A percentile compares a stretch with the other conserved stretches of the same genome.
Conservation (phyloP, 1,284 basidiomycete species). For the Serendipita sp. region DNA sequence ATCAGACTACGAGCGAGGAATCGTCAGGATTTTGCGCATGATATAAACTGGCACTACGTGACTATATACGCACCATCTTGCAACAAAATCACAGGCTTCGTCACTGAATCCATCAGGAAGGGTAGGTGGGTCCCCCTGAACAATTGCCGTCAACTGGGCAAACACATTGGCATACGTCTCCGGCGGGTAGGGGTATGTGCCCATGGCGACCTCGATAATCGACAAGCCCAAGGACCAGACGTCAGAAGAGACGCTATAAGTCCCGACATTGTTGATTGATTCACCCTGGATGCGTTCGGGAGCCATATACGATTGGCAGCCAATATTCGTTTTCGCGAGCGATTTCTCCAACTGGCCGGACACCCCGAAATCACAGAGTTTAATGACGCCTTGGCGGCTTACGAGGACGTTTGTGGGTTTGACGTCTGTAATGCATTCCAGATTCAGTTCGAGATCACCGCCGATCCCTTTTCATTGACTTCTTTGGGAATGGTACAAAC, state of each 20-base stretch:
- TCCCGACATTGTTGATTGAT: constrained; percentile 70
- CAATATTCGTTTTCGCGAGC: constrained; percentile 95
- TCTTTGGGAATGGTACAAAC: constrained; percentile 16
- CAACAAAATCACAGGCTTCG: constrained; percentile 32
- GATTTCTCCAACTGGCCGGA: constrained; percentile 94
- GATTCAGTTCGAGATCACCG: background rate
- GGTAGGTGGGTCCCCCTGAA: constrained; percentile 83
- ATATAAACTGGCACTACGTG: constrained; percentile 16
- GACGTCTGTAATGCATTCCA: constrained; percentile 43
- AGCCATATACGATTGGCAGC: constrained; percentile 98
- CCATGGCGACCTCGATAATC: constrained; percentile 86
- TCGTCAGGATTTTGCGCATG: constrained; percentile 32
- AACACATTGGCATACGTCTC: constrained; percentile 97
- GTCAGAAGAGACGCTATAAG: constrained; percentile 93
- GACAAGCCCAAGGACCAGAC: constrained; percentile 97
- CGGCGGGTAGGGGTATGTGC: constrained; percentile 94
- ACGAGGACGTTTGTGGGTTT: constrained; percentile 96
- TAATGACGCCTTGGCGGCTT: constrained; percentile 79
- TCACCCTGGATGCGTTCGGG: constrained; percentile 95
- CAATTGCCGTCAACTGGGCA: constrained; percentile 89
- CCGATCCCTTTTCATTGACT: background rate
- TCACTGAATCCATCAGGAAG: constrained; percentile 44
- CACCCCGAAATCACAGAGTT: constrained; percentile 96
- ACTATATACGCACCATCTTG: constrained; percentile 25
- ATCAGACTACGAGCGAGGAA: constrained; percentile 52